phyloP scores from a whole-genome alignment of 352 stramenopile genomes.

The Globisporangium sylvaticum region DNA sequence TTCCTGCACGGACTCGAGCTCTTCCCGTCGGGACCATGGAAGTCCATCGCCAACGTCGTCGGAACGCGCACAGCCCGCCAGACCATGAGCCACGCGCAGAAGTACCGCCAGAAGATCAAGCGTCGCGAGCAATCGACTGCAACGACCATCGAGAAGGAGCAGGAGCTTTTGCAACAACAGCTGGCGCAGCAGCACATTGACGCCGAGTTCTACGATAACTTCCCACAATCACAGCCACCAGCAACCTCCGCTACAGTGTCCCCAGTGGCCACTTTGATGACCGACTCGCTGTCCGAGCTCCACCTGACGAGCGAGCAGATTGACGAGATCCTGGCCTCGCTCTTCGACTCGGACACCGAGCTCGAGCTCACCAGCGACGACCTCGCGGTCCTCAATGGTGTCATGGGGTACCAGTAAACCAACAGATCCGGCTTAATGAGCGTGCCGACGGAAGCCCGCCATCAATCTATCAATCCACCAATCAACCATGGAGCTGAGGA shows the following conservation, averaged over 20 bases:
- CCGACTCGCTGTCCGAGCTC: neutral
- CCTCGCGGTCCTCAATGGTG: neutral
- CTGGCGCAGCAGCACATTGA: neutral
- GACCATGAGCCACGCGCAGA: constrained; percentile 58
- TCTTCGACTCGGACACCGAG: constrained; percentile 1
- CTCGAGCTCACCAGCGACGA: constrained; percentile 4
- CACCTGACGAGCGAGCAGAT: constrained; percentile 12
- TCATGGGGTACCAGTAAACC: neutral
- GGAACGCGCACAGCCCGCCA: constrained; percentile 43
- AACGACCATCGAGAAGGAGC: neutral
- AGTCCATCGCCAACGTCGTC: constrained; percentile 38
- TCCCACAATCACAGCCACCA: neutral
- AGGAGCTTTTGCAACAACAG: neutral
- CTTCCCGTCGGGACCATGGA: constrained; percentile 44
- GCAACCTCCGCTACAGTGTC: neutral
- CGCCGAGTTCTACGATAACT: neutral
- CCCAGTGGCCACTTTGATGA: neutral
- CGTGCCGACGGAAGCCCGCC: too few species aligned
- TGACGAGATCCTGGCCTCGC: constrained; percentile 11
- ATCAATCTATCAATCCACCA: neutral
- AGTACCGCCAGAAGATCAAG: constrained; percentile 50
- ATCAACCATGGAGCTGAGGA: neutral
- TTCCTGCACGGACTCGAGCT: constrained; percentile 45
- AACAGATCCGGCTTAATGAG: too few species aligned
- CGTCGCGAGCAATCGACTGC: constrained; percentile 12